A percentile compares a stretch with the other conserved stretches of the same genome.
These are phyloP conservation scores for Colletotrichum acutatum DNA, from an alignment of 2,329 filamentous ascomycete genomes.

Conservation along the genomic window DNA sequence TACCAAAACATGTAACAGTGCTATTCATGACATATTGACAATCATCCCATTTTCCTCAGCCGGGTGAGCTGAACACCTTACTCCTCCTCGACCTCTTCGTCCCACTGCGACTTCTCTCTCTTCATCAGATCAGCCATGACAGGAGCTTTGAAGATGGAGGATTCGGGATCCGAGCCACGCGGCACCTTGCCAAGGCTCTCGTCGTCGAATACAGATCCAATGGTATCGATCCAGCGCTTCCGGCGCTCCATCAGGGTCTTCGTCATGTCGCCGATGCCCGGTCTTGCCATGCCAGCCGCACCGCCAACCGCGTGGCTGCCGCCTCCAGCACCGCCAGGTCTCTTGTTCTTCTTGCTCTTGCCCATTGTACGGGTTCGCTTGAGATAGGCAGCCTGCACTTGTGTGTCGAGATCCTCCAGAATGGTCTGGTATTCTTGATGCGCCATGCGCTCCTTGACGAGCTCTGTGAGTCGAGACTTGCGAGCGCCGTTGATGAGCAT, in stretches of 20 bases:
- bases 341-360: slow-evolving; percentile 92
- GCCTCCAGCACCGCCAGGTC: slow-evolving; percentile 79
- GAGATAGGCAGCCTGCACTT: slow-evolving; percentile 94
- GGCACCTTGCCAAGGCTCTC: slow-evolving; percentile 81
- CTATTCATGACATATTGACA: slow-evolving; percentile 19
- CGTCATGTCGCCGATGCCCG: slow-evolving; percentile 90
- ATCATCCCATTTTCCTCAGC: background rate
- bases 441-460: slow-evolving; percentile 92
- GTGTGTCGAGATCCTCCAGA: slow-evolving; percentile 92
- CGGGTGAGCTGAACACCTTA: slow-evolving; percentile 40
- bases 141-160: slow-evolving; percentile 78
- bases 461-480: slow-evolving; percentile 85
- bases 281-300: slow-evolving; percentile 72
- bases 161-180: slow-evolving; percentile 69
- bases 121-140: slow-evolving; percentile 80
- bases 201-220: slow-evolving; percentile 90
- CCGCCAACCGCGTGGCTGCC: slow-evolving; percentile 71
- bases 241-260: slow-evolving; percentile 93
- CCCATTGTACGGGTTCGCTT: slow-evolving; percentile 95
- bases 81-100: slow-evolving; percentile 80
- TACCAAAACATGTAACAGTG: slow-evolving; percentile 9
- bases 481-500: slow-evolving; percentile 90
- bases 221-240: slow-evolving; percentile 88
- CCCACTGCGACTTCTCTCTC: slow-evolving; percentile 83
- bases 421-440: slow-evolving; percentile 98